Evolutionary conservation across 352 stramenopile species (phyloP).

Genomic region (Phytophthora palmivora): DNA sequence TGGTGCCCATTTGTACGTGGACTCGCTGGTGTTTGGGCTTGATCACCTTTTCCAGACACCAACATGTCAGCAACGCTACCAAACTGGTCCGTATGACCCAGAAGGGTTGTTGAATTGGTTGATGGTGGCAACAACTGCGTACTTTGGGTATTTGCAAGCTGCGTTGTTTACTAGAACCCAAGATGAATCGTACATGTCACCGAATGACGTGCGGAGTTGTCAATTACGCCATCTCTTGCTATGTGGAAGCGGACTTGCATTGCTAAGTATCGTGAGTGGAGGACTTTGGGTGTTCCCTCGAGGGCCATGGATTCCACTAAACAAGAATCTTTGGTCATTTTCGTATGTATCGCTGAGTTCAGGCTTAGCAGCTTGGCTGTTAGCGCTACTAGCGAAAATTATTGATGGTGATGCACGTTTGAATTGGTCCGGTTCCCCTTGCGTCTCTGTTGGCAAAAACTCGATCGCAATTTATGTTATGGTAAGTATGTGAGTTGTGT

Average conservation of each 20-base stretch:
- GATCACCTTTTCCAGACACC: slow-evolving; percentile 70
- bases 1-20: slow-evolving; percentile 77
- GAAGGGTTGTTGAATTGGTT: slow-evolving; percentile 85
- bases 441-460: slow-evolving; percentile 69
- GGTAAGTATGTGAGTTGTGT: slow-evolving; percentile 35
- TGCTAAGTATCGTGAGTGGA: slow-evolving; percentile 16
- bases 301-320: slow-evolving; percentile 64
- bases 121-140: slow-evolving; percentile 65
- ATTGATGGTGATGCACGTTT: slow-evolving; percentile 25
- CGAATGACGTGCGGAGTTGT: slow-evolving; percentile 1
- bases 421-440: slow-evolving; percentile 35
- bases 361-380: slow-evolving; percentile 40
- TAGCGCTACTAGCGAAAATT: slow-evolving; percentile 36
- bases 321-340: slow-evolving; percentile 89
- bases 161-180: slow-evolving; percentile 28
- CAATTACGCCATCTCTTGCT: slow-evolving; percentile 9
- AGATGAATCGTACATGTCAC: background rate
- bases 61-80: slow-evolving; percentile 64
- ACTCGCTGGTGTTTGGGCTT: slow-evolving; percentile 63
- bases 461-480: slow-evolving; percentile 78
- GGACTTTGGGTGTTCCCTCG: slow-evolving; percentile 37
- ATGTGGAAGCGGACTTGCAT: slow-evolving; percentile 17
- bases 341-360: slow-evolving; percentile 67
- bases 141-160: slow-evolving; percentile 68
- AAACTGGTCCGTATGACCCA: slow-evolving; percentile 73